These are phyloP conservation scores for Fusarium sacchari DNA, from an alignment of 2,329 filamentous ascomycete genomes.

Conservation along the genomic window DNA sequence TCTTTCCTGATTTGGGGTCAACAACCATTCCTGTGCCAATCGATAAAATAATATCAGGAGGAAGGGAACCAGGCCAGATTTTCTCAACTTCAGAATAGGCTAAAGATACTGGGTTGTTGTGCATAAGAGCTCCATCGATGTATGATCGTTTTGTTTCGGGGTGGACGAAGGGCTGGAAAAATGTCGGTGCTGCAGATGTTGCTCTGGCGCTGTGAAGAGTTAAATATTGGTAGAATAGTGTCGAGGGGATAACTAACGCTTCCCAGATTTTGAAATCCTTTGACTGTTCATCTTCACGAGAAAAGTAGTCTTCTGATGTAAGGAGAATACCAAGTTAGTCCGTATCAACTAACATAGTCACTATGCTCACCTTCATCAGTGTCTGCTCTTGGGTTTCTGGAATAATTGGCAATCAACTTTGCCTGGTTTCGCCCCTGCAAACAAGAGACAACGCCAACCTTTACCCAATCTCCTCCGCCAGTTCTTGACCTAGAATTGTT, in stretches of 20 bases:
- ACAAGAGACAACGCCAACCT: slow-evolving; percentile 21
- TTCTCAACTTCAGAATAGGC: background rate
- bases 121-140: background rate
- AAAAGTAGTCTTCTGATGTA: slow-evolving; percentile 1
- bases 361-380: background rate
- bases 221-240: fast-evolving
- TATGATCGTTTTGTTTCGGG: background rate
- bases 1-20: background rate
- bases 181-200: slow-evolving; percentile 10
- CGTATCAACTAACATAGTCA: fast-evolving
- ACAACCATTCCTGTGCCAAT: slow-evolving; percentile 1
- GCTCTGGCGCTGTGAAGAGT: slow-evolving; percentile 12
- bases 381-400: background rate
- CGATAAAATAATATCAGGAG: slow-evolving; percentile 13
- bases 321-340: background rate
- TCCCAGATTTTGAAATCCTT: slow-evolving; percentile 18
- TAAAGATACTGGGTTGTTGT: slow-evolving; percentile 12
- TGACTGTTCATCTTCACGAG: background rate
- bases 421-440: background rate
- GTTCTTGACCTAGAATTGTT: background rate
- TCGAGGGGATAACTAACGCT: background rate
- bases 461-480: background rate
- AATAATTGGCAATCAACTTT: slow-evolving; percentile 19
- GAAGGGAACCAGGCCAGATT: slow-evolving; percentile 2
- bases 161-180: slow-evolving; percentile 11